Evolutionary conservation across 768 basidiomycete genomes (phyloP).

Genomic region (Tulasnella sp.): DNA sequence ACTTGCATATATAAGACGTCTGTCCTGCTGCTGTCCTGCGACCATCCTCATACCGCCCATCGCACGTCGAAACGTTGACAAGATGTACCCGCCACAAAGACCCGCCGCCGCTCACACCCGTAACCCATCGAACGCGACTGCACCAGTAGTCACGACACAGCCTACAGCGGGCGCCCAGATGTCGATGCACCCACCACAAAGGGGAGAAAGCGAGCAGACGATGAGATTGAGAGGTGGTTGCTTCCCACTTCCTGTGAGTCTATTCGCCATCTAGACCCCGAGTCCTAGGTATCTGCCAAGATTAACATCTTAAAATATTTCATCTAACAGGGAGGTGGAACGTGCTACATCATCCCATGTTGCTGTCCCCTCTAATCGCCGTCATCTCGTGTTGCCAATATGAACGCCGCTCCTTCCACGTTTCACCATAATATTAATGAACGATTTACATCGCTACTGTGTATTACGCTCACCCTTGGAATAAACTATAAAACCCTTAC

Average conservation of each 20-base stretch:
- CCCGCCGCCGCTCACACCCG: not conserved
- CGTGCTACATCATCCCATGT: conserved; percentile 20
- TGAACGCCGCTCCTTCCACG: not conserved
- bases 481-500: not conserved
- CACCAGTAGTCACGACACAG: not conserved
- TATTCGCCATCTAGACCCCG: not conserved
- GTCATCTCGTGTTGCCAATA: not conserved
- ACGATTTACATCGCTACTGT: not conserved
- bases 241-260: conserved; percentile 14
- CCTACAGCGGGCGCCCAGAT: not conserved
- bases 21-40: not conserved
- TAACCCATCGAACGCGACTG: not conserved
- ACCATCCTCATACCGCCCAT: not conserved
- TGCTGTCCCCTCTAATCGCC: conserved; percentile 18
- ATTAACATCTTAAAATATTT: not conserved
- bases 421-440: not conserved
- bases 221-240: conserved; percentile 17
- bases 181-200: conserved; percentile 10
- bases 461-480: not conserved
- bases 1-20: not conserved
- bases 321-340: not conserved
- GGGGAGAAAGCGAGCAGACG: conserved; percentile 16
- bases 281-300: not conserved
- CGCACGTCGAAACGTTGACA: not conserved
- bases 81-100: not conserved